Evolutionary conservation across 2,329 filamentous ascomycete genomes (phyloP), one percentile per base, ranked within the genome.

Genomic region (Ophiostoma australiae): DNA sequence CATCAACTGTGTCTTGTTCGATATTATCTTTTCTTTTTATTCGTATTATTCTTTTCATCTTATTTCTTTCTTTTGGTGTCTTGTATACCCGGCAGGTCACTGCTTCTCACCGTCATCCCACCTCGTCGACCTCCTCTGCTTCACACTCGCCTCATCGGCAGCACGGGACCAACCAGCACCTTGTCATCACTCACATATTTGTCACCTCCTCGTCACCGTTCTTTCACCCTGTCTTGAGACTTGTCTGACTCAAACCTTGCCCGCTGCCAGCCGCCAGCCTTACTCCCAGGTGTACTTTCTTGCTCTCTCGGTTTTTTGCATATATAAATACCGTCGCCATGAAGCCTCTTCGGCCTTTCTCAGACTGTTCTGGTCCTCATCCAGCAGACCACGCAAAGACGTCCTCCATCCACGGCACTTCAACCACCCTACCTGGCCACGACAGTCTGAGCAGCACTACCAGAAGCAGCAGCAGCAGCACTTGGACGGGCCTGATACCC

Each of bases 1-100:
- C n/a, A 27, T 58, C 52, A 58, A 58, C 15, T 11, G n/a, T 65
- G 13, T 65, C 44, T 63, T 20, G 15, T 23, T 8, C 39, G 52
- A 58, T 23, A 58, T 27, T 69, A 11, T 69, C 35, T 37, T 52
- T 70, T 23, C 35, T 65, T 37, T 20, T 69, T 58, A 7, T 23
- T 39, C 23, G 20, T 37, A 1, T 35, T 4, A 13, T 13, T 33
- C 17, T 13, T 63, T 35, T 10, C 33, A 4, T 15, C 20, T 37
- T 39, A n/a, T 15, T 5, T 48, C 33, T 70, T 69, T n/a, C 23
- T 55, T 39, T 55, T 48, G 23, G 11, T 58, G 52, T 58, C n/a
- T 23, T 31, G 20, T 27, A 58, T 1, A 48, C 5, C 17, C 44
- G 20, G 15, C 52, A 23, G 17, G n/a, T 31, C 52, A 27, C 52